Base-by-base conservation (phyloP, 2,329 filamentous ascomycete species). In the Cyphellophora attinorum region DNA sequence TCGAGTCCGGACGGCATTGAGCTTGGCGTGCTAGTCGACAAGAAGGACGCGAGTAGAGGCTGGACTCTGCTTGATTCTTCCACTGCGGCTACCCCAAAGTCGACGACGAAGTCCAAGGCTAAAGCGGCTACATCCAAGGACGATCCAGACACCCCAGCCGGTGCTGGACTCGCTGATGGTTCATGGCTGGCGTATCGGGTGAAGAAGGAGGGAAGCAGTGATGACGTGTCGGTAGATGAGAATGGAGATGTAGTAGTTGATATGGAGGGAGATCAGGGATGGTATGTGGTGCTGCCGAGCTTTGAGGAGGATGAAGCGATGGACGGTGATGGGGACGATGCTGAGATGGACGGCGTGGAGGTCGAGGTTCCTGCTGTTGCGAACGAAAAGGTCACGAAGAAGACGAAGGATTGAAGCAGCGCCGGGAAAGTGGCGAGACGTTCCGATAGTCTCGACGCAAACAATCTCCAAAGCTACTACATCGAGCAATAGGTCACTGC, bases 11-110 rank as follows among this genome's bases (percentile, higher is more conserved):
- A 57, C 0, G 53, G 64, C 4, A 58, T 74, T 27, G 57, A 67
- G 23, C 52, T 74, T 15, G 70, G 64, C 2, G 49, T 66, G 4
- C 61, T 61, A 0, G 50, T 62, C 17, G 67, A 73, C 50, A 53
- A 51, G 21, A 62, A 64, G 37, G 67, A 74, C 39, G 44, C 58
- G 5, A 57, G 56, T 13, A 65, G 67, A 46, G 70, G 69, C 29
- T 74, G 68, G 68, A 54, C 55, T 15, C 53, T 53, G 29, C 44
- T 72, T 12, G 51, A 56, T 6, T 45, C 40, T 15, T 47, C 49
- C 19, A 41, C 45, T 16, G 51, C 52, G 19, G 39, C 39, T 6
- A 29, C 27, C 12, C 28, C 28, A 30, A 16, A 12, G 11, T 4
- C 8, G 8, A 4, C 28, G 16, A 16, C 28, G 11, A 11, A 11